A percentile compares a stretch with the other conserved stretches of the same genome.
Evolutionary conservation across 306 rosid genomes (phyloP).

Genomic region (Abrus pulchellus): DNA sequence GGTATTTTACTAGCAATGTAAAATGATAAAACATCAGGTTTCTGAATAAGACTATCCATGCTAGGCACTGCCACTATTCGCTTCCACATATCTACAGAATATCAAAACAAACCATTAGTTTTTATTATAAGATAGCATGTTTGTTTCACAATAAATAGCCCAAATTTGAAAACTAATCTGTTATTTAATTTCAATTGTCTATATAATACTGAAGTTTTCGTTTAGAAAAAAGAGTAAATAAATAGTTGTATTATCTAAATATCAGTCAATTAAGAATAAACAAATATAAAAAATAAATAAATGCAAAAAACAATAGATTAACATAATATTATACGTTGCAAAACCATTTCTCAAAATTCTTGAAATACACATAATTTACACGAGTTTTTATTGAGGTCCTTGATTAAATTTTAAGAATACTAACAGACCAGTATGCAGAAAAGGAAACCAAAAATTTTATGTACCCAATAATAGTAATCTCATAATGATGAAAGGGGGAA

Average conservation of each 20-base stretch:
- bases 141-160: constrained; percentile 26
- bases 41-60: constrained; percentile 83
- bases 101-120: constrained; percentile 43
- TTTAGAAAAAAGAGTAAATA: background rate
- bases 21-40: constrained; percentile 86
- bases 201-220: constrained; percentile 22
- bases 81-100: constrained; percentile 89
- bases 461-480: constrained; percentile 31
- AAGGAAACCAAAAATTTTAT: constrained; percentile 14
- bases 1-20: constrained; percentile 95
- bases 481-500: background rate
- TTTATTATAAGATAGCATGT: constrained; percentile 25
- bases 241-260: background rate
- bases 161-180: constrained; percentile 17
- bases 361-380: constrained; percentile 1
- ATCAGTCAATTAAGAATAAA: background rate
- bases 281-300: background rate
- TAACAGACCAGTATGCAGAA: constrained; percentile 20
- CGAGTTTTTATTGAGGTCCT: constrained; percentile 22
- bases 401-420: constrained; percentile 41
- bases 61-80: constrained; percentile 78
- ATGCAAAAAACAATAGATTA: constrained; percentile 9
- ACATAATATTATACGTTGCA: constrained; percentile 7
- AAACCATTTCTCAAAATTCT: constrained; percentile 31
- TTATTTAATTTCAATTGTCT: constrained; percentile 20